Percentiles rank a stretch among this genome's conserved stretches.
Evolutionary conservation across 1,139 yeast genomes (phyloP).

Genomic region (Saccharomycopsis phalli): DNA sequence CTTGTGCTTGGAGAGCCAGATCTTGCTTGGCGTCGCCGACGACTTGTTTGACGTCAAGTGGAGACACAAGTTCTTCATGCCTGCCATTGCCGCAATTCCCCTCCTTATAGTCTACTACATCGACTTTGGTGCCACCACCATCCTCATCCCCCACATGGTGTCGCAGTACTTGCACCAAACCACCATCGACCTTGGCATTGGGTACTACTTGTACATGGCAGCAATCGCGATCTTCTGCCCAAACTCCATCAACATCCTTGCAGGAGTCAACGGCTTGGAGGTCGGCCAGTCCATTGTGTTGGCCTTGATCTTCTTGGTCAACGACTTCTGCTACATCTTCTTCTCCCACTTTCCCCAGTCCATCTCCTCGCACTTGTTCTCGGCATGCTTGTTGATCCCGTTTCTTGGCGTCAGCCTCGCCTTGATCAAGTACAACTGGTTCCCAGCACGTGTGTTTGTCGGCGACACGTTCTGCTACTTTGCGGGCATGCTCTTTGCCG

Average conservation of each 20-base stretch:
- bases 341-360: slow-evolving; percentile 49
- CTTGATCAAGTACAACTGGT: slow-evolving; percentile 73
- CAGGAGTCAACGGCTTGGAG: slow-evolving; percentile 94
- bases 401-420: slow-evolving; percentile 80
- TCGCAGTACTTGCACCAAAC: slow-evolving; percentile 26
- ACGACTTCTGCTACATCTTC: slow-evolving; percentile 66
- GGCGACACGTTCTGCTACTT: slow-evolving; percentile 98
- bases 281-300: slow-evolving; percentile 88
- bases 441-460: slow-evolving; percentile 87
- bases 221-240: slow-evolving; percentile 90
- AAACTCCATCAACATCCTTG: slow-evolving; percentile 90
- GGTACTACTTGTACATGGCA: slow-evolving; percentile 85
- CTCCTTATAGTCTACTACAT: slow-evolving; percentile 83
- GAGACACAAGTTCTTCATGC: slow-evolving; percentile 94
- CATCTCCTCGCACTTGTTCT: slow-evolving; percentile 71
- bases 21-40: slow-evolving; percentile 83
- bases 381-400: slow-evolving; percentile 73
- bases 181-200: slow-evolving; percentile 64
- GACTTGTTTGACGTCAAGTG: slow-evolving; percentile 93
- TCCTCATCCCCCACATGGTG: slow-evolving; percentile 59
- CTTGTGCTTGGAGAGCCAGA: slow-evolving; percentile 74
- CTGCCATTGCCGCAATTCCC: slow-evolving; percentile 92
- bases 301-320: slow-evolving; percentile 58
- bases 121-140: slow-evolving; percentile 87
- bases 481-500: slow-evolving; percentile 98